These are phyloP conservation scores for Aspergillus sp. DNA, from an alignment of 2,329 filamentous ascomycete species.

Conservation along the genomic window DNA sequence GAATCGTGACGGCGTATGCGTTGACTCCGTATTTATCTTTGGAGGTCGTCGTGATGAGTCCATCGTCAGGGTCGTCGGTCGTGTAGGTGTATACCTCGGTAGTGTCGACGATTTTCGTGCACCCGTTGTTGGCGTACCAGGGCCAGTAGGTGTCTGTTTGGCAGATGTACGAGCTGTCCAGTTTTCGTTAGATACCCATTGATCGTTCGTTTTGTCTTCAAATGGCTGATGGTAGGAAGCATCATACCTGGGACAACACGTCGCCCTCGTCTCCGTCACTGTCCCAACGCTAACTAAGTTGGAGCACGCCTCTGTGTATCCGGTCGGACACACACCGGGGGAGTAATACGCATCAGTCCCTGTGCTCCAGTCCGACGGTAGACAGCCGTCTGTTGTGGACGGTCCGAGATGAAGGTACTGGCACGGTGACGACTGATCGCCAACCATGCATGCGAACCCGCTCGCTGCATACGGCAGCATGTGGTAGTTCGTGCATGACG, in stretches of 20 bases:
- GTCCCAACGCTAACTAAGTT: background rate
- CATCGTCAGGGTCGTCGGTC: background rate
- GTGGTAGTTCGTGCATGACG: background rate
- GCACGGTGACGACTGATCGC: background rate
- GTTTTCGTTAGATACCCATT: background rate
- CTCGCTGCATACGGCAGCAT: background rate
- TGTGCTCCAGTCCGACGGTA: background rate
- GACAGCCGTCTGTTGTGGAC: background rate
- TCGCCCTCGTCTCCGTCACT: constrained; percentile 2
- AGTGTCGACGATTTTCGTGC: background rate
- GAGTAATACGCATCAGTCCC: background rate
- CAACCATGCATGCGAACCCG: background rate
- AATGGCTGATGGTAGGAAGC: background rate
- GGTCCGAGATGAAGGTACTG: background rate
- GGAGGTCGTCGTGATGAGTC: background rate
- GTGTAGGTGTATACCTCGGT: background rate
- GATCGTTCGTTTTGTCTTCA: background rate
- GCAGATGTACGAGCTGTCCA: background rate
- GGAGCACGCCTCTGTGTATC: background rate
- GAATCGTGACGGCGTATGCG: background rate
- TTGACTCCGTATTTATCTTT: background rate
- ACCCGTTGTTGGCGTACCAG: background rate
- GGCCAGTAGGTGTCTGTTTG: background rate
- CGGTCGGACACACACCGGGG: constrained; percentile 3
- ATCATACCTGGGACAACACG: constrained; percentile 4